Conservation (phyloP, 495 filamentous ascomycete species). For the Aspergillus incahuasiensis region DNA sequence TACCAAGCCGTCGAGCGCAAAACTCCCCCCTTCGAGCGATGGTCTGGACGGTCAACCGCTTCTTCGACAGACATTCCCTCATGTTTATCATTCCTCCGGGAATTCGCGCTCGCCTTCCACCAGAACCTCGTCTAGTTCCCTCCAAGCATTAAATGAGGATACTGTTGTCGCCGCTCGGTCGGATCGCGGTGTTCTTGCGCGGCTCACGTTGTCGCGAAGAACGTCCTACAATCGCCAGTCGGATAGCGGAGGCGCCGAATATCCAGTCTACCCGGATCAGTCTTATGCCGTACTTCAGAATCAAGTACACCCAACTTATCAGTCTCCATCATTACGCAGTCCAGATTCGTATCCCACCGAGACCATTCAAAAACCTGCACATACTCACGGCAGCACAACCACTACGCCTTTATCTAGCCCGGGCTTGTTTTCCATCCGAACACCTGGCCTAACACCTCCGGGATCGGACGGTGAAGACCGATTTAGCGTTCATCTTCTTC, state of each 20-base stretch:
- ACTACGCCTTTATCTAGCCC: conserved; percentile 67
- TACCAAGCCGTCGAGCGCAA: conserved; percentile 28
- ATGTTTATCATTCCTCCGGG: conserved; percentile 34
- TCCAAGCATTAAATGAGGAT: conserved; percentile 45
- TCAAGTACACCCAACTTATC: conserved; percentile 45
- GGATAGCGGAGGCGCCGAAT: conserved; percentile 28
- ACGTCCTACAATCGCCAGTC: conserved; percentile 26
- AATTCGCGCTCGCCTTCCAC: conserved; percentile 36
- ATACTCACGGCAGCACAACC: conserved; percentile 46
- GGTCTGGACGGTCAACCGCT: conserved; percentile 30
- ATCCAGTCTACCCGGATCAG: conserved; percentile 51
- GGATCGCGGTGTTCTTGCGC: conserved; percentile 26
- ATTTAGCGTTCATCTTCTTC: conserved; percentile 54
- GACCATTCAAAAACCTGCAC: conserved; percentile 25
- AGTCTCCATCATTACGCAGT: conserved; percentile 34
- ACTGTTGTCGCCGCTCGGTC: conserved; percentile 40
- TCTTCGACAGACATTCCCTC: conserved; percentile 37
- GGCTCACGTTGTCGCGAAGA: conserved; percentile 23
- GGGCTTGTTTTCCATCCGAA: conserved; percentile 55
- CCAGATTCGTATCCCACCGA: conserved; percentile 40
- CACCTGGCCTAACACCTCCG: conserved; percentile 42
- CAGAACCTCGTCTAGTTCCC: conserved; percentile 43
- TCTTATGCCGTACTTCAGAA: conserved; percentile 49
- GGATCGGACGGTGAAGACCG: conserved; percentile 45
- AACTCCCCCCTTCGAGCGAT: conserved; percentile 23